Evolutionary conservation across 129 eudicot genomes (phyloP).

Genomic region (sunflower (Helianthus annuus)): HanXRQr2.0-SUNRISE NC_035437.2:176007598-176008097

Average conservation of each 20-base stretch:
- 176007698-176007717: constrained; percentile 61
- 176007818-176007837: constrained; percentile 94
- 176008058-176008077: constrained; percentile 97
- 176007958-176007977: constrained; percentile 72
- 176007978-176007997: constrained; percentile 80
- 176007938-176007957: constrained; percentile 78
- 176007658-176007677: constrained; percentile 92
- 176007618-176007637: constrained; percentile 91
- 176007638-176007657: constrained; percentile 98
- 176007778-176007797: constrained; percentile 79
- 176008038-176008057: constrained; percentile 98
- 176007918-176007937: constrained; percentile 67
- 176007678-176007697: constrained; percentile 92
- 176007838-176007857: constrained; percentile 95
- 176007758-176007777: constrained; percentile 91
- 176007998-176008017: constrained; percentile 98
- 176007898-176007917: constrained; percentile 72
- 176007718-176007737: constrained; percentile 75
- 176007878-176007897: constrained; percentile 75
- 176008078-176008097: constrained; percentile 98
- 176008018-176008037: constrained; percentile 94
- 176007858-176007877: constrained; percentile 77
- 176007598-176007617: constrained; percentile 90
- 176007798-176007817: constrained; percentile 89
- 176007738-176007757: constrained; percentile 84